These are phyloP conservation scores for Dioszegia crocea DNA, from an alignment of 768 basidiomycete genomes.

Conservation along the genomic window DNA sequence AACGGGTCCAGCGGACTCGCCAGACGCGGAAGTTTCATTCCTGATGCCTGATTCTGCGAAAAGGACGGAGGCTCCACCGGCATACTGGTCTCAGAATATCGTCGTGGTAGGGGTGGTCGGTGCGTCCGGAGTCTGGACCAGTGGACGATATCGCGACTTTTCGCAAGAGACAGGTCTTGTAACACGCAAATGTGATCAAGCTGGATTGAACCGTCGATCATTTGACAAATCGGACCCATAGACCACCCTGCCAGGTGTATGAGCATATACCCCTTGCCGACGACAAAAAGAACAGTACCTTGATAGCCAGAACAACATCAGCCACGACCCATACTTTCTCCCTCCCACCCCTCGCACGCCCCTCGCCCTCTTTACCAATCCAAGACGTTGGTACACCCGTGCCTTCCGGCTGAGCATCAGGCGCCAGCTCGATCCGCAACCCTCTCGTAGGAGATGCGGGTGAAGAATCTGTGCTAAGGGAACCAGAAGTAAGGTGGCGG, in stretches of 20 bases:
- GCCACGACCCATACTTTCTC: slow-evolving; percentile 36
- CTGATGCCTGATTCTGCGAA: no score
- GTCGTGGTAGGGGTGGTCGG: no score
- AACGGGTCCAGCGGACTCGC: no score
- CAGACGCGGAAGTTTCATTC: no score
- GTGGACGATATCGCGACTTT: no score
- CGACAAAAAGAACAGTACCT: slow-evolving; percentile 20
- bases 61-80: no score
- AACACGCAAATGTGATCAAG: no score
- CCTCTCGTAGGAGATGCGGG: background rate
- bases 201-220: background rate
- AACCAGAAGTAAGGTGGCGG: no score
- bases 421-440: slow-evolving; percentile 14
- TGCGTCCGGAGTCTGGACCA: no score
- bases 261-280: background rate
- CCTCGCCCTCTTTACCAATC: slow-evolving; percentile 16
- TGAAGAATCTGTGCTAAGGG: background rate
- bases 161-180: no score
- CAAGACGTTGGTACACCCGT: slow-evolving; percentile 26
- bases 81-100: no score
- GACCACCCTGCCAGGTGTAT: slow-evolving; percentile 27
- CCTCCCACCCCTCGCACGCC: slow-evolving; percentile 27
- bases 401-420: slow-evolving; percentile 22
- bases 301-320: slow-evolving; percentile 40
- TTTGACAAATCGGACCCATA: slow-evolving; percentile 23